phyloP scores from a whole-genome alignment of 192 early-diverging fungal species.

The Umbelopsis ramanniana region DNA sequence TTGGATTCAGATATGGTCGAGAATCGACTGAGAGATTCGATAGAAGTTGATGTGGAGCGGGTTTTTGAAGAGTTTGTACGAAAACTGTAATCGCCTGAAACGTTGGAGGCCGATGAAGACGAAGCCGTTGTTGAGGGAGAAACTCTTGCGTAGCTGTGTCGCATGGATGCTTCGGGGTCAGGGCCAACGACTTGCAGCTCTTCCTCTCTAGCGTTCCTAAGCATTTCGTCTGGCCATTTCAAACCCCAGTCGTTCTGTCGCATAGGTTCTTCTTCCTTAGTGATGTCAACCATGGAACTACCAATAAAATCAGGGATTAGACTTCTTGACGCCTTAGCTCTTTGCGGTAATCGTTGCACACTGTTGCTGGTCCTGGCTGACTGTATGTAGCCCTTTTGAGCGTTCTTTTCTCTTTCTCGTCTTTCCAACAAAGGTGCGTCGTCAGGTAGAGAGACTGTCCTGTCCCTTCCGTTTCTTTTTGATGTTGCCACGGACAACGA shows the following conservation, averaged over 20 bases:
- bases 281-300: neutral
- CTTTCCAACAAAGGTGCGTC: neutral
- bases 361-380: neutral
- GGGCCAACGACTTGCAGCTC: neutral
- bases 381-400: constrained; percentile 1
- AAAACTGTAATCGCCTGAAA: neutral
- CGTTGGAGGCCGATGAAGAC: constrained; percentile 8
- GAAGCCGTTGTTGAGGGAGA: constrained; percentile 9
- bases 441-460: neutral
- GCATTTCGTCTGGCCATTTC: constrained; percentile 6
- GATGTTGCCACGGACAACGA: neutral
- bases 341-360: neutral
- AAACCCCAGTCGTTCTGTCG: neutral
- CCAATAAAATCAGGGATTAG: constrained; percentile 11
- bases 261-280: neutral
- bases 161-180: neutral
- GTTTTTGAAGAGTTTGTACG: constrained; percentile 3
- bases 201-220: neutral
- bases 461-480: neutral
- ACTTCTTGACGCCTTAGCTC: neutral
- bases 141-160: neutral
- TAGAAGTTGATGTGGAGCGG: neutral
- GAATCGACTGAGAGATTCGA: constrained; percentile 1
- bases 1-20: neutral
- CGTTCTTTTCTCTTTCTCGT: neutral